Evolutionary conservation across 805 yeast species (phyloP).

Genomic region (Candida ficus): DNA sequence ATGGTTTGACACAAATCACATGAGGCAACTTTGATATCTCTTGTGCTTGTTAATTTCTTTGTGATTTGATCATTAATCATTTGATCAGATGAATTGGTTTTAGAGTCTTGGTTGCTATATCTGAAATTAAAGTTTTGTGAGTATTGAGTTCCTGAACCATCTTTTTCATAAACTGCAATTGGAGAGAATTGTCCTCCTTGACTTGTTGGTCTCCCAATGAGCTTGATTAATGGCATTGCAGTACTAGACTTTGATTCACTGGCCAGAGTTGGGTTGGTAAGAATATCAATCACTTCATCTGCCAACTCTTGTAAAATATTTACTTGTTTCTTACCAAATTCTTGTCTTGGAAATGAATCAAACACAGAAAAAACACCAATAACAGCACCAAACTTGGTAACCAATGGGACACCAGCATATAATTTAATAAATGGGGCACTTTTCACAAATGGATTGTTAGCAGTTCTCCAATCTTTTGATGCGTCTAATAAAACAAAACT

Average conservation of each 20-base stretch:
- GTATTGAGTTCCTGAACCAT: conserved; percentile 62
- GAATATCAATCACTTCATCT: conserved; percentile 35
- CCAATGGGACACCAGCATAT: conserved; percentile 62
- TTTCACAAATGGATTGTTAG: conserved; percentile 56
- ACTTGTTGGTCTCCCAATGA: conserved; percentile 56
- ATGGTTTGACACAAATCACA: conserved; percentile 33
- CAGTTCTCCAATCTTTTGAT: conserved; percentile 64
- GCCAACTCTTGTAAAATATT: conserved; percentile 34
- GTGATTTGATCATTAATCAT: conserved; percentile 31
- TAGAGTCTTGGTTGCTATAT: conserved; percentile 30
- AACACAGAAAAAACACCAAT: conserved; percentile 59
- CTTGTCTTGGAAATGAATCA: conserved; percentile 39
- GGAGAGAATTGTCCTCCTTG: conserved; percentile 28
- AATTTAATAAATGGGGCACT: conserved; percentile 55
- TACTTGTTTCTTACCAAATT: conserved; percentile 32
- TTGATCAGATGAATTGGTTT: conserved; percentile 19
- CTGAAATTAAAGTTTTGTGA: conserved; percentile 42
- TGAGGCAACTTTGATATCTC: conserved; percentile 43
- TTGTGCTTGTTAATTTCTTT: conserved; percentile 30
- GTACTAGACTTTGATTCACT: background rate
- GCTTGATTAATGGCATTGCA: conserved; percentile 16
- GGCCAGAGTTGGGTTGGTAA: conserved; percentile 30
- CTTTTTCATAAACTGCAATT: conserved; percentile 48
- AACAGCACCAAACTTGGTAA: conserved; percentile 33
- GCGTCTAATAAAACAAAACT: conserved; percentile 56